Percentiles rank a stretch among this genome's conserved stretches.
These are phyloP conservation scores for Daldinia concentrica DNA, from an alignment of 495 filamentous ascomycete species.

Conservation along the genomic window DNA sequence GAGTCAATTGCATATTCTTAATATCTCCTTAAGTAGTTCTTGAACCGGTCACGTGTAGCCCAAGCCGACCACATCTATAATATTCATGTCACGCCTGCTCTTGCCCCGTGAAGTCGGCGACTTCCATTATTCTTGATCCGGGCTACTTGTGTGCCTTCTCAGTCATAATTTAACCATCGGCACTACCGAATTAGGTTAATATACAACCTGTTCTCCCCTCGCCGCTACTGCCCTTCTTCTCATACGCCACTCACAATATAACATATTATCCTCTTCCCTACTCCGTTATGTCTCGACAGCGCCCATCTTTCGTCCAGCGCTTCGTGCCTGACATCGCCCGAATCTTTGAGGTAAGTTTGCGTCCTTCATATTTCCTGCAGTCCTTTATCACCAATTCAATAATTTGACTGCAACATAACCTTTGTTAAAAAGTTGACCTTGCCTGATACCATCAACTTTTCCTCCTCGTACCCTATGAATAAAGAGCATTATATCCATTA, in stretches of 20 bases:
- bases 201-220: neutral
- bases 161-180: neutral
- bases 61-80: neutral
- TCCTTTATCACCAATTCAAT: neutral
- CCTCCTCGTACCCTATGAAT: neutral
- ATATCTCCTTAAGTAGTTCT: neutral
- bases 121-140: neutral
- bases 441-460: neutral
- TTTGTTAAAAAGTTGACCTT: neutral
- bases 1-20: neutral
- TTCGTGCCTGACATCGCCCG: constrained; percentile 34
- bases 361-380: neutral
- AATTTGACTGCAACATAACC: neutral
- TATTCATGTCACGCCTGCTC: neutral
- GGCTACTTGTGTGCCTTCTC: neutral
- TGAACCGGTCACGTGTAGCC: neutral
- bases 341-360: constrained; percentile 31
- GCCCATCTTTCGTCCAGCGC: constrained; percentile 14
- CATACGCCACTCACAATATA: neutral
- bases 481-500: neutral
- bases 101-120: neutral
- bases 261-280: neutral
- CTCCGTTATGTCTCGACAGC: constrained; percentile 19
- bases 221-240: neutral
- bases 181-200: neutral